These are phyloP conservation scores for Phytophthora ohioensis DNA, from an alignment of 352 stramenopile species.

Conservation along the genomic window DNA sequence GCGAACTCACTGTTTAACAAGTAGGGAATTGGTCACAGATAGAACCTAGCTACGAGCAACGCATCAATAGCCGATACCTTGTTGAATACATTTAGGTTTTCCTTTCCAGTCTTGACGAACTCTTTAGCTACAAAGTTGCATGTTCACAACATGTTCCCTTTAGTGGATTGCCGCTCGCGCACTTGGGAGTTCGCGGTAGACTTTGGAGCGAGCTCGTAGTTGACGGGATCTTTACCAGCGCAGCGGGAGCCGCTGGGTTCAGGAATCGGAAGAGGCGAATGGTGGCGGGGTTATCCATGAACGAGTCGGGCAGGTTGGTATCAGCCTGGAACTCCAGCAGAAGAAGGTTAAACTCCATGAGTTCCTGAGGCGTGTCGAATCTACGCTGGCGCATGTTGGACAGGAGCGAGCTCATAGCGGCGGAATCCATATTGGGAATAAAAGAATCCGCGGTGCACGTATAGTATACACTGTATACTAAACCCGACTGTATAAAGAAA, in stretches of 20 bases:
- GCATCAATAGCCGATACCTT: not conserved
- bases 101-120: not conserved
- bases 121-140: not conserved
- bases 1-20: no score
- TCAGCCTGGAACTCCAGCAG: no score
- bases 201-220: slow-evolving; percentile 3
- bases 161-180: slow-evolving; percentile 2
- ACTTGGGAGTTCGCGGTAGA: not conserved
- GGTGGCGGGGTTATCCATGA: not conserved
- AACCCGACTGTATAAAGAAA: no score
- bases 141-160: not conserved
- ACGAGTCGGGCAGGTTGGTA: no score
- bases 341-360: no score
- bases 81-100: not conserved
- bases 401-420: no score
- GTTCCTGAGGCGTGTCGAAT: no score
- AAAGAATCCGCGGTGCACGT: no score
- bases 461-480: no score
- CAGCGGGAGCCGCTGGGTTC: not conserved
- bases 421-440: no score
- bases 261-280: not conserved
- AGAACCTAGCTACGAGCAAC: not conserved
- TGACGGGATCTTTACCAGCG: not conserved
- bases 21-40: not conserved
- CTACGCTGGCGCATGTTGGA: no score